A percentile compares a stretch with the other conserved stretches of the same genome.
Conservation (phyloP, 2,329 filamentous ascomycete genomes). For the Paecilomyces fulvus region DNA sequence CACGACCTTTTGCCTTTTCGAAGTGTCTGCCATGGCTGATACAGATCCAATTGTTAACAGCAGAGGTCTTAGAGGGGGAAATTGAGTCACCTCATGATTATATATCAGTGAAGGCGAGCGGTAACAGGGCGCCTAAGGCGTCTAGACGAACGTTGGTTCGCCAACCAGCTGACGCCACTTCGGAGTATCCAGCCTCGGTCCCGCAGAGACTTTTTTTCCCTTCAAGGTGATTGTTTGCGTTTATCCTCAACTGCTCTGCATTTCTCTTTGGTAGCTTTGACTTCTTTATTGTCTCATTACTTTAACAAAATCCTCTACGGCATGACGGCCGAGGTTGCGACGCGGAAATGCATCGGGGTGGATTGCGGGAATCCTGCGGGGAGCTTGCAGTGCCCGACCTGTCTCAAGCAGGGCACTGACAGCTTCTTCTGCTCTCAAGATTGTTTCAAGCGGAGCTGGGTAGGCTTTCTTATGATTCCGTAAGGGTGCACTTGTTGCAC, state of each 20-base stretch:
- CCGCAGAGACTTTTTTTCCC: background rate
- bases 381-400: slow-evolving; percentile 85
- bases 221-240: background rate
- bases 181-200: background rate
- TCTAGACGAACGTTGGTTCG: background rate
- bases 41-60: background rate
- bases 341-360: slow-evolving; percentile 59
- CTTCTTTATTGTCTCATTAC: background rate
- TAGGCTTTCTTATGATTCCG: slow-evolving; percentile 42
- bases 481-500: slow-evolving; percentile 14
- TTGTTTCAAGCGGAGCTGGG: slow-evolving; percentile 98
- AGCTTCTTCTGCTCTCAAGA: slow-evolving; percentile 98
- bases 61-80: background rate
- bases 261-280: background rate
- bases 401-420: slow-evolving; percentile 79
- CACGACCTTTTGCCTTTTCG: slow-evolving; percentile 56
- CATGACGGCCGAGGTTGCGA: slow-evolving; percentile 22
- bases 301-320: background rate
- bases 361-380: slow-evolving; percentile 85
- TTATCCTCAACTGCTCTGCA: background rate
- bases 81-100: background rate
- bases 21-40: slow-evolving; percentile 3
- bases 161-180: background rate
- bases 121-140: background rate
- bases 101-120: background rate